These are phyloP conservation scores for Eutypella sp. DNA, from an alignment of 2,329 filamentous ascomycete genomes.

Conservation along the genomic window DNA sequence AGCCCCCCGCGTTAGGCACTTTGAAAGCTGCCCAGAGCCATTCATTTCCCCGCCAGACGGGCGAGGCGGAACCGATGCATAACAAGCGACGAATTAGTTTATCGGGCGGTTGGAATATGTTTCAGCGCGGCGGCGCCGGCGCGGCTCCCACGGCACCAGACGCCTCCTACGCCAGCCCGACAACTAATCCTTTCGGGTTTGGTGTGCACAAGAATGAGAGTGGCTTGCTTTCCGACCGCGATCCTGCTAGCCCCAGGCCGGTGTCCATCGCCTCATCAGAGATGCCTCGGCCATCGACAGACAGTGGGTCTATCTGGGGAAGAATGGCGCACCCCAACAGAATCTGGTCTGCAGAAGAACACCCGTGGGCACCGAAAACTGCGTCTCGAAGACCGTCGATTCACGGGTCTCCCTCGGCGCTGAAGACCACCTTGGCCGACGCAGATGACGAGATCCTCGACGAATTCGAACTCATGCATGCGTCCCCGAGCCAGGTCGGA, in stretches of 20 bases:
- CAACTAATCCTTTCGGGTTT: not conserved
- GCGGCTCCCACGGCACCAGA: slow-evolving; percentile 40
- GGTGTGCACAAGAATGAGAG: slow-evolving; percentile 41
- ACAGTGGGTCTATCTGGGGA: slow-evolving; percentile 72
- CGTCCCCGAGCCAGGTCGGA: slow-evolving; percentile 54
- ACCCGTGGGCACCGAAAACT: slow-evolving; percentile 53
- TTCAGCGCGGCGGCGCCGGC: slow-evolving; percentile 49
- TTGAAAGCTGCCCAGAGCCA: slow-evolving; percentile 70
- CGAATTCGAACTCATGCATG: slow-evolving; percentile 49
- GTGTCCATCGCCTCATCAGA: slow-evolving; percentile 65
- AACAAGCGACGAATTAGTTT: slow-evolving; percentile 56
- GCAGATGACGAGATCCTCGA: slow-evolving; percentile 61
- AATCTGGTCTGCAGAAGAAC: slow-evolving; percentile 60
- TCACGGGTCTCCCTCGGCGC: slow-evolving; percentile 65
- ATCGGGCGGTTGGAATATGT: slow-evolving; percentile 51
- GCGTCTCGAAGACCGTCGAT: slow-evolving; percentile 77
- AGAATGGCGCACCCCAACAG: slow-evolving; percentile 48
- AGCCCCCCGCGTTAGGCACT: slow-evolving; percentile 60
- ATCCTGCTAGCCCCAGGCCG: slow-evolving; percentile 58
- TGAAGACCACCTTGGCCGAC: slow-evolving; percentile 57
- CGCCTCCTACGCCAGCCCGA: slow-evolving; percentile 18
- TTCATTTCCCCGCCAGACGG: slow-evolving; percentile 64
- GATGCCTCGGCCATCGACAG: slow-evolving; percentile 71
- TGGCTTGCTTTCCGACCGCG: slow-evolving; percentile 47
- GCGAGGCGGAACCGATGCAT: slow-evolving; percentile 47